A percentile compares a stretch with the other conserved stretches of the same genome.
These are phyloP conservation scores for Wallacemonas sp. DNA, from an alignment of 208 protist species.

Conservation along the genomic window DNA sequence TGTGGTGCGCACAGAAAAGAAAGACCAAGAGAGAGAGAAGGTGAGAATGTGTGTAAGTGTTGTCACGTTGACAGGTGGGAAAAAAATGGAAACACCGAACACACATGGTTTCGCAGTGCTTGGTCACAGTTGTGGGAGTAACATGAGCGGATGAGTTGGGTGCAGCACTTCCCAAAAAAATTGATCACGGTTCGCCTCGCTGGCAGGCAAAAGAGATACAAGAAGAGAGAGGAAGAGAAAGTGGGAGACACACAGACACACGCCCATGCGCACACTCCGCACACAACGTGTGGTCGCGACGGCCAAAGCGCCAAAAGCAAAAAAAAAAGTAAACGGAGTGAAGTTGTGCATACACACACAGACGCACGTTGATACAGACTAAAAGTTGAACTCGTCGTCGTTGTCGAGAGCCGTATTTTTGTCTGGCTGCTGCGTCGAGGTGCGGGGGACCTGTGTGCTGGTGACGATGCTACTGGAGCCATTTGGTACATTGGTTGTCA, in stretches of 20 bases:
- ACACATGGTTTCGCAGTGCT: too few species aligned
- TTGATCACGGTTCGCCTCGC: too few species aligned
- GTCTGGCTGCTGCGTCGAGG: conserved; percentile 26
- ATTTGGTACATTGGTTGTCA: conserved; percentile 19
- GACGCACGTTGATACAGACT: conserved; percentile 4
- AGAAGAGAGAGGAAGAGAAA: conserved; percentile 5
- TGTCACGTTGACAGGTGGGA: too few species aligned
- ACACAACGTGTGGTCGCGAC: too few species aligned
- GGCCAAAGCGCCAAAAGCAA: conserved; percentile 16
- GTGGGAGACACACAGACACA: background rate
- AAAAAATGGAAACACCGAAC: too few species aligned
- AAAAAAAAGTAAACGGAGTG: conserved; percentile 25
- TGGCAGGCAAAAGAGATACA: background rate
- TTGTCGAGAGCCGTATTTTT: conserved; percentile 34
- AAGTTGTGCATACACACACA: background rate
- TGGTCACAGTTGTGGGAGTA: too few species aligned
- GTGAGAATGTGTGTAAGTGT: too few species aligned
- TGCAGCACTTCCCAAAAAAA: too few species aligned
- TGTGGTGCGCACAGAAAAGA: too few species aligned
- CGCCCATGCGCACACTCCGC: background rate
- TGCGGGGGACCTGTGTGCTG: conserved; percentile 22
- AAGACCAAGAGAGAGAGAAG: too few species aligned
- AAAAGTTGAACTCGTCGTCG: conserved; percentile 91
- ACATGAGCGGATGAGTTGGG: too few species aligned
- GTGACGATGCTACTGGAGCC: conserved; percentile 18